Evolutionary conservation across 306 rosid species (phyloP).

Genomic region (Phaseolus lunatus): DNA sequence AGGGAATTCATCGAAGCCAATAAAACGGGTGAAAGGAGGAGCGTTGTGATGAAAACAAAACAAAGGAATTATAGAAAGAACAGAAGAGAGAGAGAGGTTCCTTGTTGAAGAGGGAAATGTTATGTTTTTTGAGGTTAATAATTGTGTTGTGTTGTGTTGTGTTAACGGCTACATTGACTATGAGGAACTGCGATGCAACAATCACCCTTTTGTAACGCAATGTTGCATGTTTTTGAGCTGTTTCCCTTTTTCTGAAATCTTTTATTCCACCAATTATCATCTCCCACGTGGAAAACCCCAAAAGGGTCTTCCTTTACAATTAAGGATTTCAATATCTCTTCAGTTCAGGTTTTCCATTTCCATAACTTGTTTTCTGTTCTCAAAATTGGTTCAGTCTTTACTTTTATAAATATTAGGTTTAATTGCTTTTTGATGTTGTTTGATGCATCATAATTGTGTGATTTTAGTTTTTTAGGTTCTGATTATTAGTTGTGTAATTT

Average conservation of each 20-base stretch:
- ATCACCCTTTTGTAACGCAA: neutral
- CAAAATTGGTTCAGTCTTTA: too few relatives aligned
- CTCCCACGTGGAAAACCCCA: neutral
- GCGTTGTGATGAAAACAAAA: conserved; percentile 8
- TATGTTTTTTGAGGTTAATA: conserved; percentile 18
- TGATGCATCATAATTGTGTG: too few relatives aligned
- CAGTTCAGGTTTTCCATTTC: too few relatives aligned
- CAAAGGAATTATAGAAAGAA: neutral
- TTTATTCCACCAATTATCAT: neutral
- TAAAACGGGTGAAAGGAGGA: conserved; percentile 10
- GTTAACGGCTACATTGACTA: conserved; percentile 33
- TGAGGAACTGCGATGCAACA: too few relatives aligned
- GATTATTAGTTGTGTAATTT: too few relatives aligned
- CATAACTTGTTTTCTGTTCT: too few relatives aligned
- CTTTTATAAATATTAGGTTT: too few relatives aligned
- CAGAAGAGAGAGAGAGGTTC: conserved; percentile 6
- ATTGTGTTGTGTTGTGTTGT: neutral
- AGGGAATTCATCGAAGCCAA: conserved; percentile 38
- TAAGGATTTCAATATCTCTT: too few relatives aligned
- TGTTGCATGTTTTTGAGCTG: neutral
- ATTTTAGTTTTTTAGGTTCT: too few relatives aligned
- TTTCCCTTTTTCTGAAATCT: neutral
- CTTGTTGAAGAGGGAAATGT: conserved; percentile 52
- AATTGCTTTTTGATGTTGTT: too few relatives aligned
- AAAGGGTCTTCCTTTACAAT: neutral